Percentiles rank a stretch among this genome's conserved stretches.
Evolutionary conservation across 2,329 filamentous ascomycete species (phyloP).

Genomic region (Phaeoacremonium minimum): DNA sequence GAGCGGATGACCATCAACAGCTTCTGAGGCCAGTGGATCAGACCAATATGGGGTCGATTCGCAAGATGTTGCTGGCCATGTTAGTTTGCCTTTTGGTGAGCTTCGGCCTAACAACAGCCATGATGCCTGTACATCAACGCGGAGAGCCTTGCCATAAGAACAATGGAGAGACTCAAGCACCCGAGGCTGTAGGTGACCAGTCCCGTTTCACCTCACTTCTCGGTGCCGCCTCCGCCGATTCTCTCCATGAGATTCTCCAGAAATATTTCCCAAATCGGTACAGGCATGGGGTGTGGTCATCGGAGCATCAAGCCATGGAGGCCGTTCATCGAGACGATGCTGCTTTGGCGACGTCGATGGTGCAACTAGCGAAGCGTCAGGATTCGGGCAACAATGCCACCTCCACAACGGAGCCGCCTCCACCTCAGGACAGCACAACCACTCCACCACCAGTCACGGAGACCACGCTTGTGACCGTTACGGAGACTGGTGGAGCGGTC

Average conservation of each 20-base stretch:
- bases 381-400: slow-evolving; percentile 12
- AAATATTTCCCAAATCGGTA: slow-evolving; percentile 58
- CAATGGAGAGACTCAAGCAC: slow-evolving; percentile 1
- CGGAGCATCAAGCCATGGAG: slow-evolving; percentile 60
- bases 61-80: slow-evolving; percentile 13
- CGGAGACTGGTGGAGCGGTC: background rate
- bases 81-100: slow-evolving; percentile 15
- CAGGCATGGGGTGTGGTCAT: slow-evolving; percentile 64
- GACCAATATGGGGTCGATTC: slow-evolving; percentile 1
- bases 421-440: slow-evolving; percentile 5
- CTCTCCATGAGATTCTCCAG: slow-evolving; percentile 64
- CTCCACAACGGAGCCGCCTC: slow-evolving; percentile 11
- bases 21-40: background rate
- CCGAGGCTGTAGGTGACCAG: slow-evolving; percentile 4
- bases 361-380: slow-evolving; percentile 55
- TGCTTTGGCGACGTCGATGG: slow-evolving; percentile 53
- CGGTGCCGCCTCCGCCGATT: slow-evolving; percentile 50
- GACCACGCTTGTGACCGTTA: slow-evolving; percentile 5
- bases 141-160: slow-evolving; percentile 4
- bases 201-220: slow-evolving; percentile 31
- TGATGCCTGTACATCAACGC: slow-evolving; percentile 3
- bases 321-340: slow-evolving; percentile 58
- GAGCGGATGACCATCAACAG: background rate
- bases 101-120: slow-evolving; percentile 14
- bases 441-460: background rate